Conservation (phyloP, 495 filamentous ascomycete genomes). For the Aspergillus bertholletiae region DNA sequence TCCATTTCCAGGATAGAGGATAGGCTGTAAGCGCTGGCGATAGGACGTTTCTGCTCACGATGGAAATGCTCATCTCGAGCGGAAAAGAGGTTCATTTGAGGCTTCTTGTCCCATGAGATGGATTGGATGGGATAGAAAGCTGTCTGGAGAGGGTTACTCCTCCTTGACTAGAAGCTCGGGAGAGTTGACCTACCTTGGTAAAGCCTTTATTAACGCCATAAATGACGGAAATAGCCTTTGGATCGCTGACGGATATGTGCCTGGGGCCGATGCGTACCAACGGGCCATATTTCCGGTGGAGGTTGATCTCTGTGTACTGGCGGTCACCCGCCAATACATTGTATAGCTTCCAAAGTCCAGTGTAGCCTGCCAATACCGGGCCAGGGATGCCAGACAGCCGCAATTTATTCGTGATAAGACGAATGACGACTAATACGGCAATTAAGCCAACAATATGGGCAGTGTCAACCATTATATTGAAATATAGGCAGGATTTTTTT, state of each 20-base stretch:
- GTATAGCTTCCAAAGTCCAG: conserved; percentile 32
- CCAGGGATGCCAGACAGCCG: conserved; percentile 29
- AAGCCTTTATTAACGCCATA: conserved; percentile 37
- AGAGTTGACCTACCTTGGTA: conserved; percentile 25
- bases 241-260: conserved; percentile 34
- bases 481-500: not conserved
- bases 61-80: conserved; percentile 25
- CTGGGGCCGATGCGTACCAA: conserved; percentile 41
- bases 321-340: conserved; percentile 32
- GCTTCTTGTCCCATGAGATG: conserved; percentile 28
- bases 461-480: not conserved
- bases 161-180: too few species aligned
- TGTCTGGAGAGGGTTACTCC: conserved; percentile 20
- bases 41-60: conserved; percentile 23
- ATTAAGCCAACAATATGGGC: not conserved
- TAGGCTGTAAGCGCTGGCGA: conserved; percentile 32
- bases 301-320: conserved; percentile 23
- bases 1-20: conserved; percentile 31
- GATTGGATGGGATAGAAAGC: conserved; percentile 40
- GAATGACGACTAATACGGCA: not conserved
- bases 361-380: conserved; percentile 29
- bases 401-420: conserved; percentile 10
- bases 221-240: conserved; percentile 31
- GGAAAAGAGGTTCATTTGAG: conserved; percentile 33
- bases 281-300: conserved; percentile 37